These are phyloP conservation scores for Penicillium desertorum DNA, from an alignment of 495 filamentous ascomycete species.

Conservation along the genomic window DNA sequence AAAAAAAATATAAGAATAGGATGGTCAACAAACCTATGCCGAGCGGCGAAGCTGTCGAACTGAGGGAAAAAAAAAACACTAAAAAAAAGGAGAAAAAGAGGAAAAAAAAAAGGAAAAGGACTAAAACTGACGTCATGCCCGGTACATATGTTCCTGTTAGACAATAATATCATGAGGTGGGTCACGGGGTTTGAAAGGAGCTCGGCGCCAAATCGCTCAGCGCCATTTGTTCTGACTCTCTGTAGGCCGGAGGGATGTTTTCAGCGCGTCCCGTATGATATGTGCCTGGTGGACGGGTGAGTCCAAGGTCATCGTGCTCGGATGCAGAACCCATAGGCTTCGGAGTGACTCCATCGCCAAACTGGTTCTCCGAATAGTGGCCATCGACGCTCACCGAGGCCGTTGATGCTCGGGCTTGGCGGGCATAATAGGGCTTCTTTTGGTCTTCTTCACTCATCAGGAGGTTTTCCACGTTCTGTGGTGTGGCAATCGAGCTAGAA, in stretches of 20 bases:
- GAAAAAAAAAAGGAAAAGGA: conserved; percentile 8
- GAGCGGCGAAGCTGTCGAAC: background rate
- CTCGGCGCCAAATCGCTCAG: background rate
- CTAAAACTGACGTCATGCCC: conserved; percentile 17
- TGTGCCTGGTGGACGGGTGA: background rate
- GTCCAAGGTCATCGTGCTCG: background rate
- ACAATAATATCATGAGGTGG: conserved; percentile 9
- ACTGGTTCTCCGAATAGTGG: background rate
- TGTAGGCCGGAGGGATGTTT: background rate
- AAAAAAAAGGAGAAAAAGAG: conserved; percentile 13
- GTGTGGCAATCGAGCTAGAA: conserved; percentile 66
- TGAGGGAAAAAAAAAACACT: conserved; percentile 9
- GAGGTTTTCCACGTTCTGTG: conserved; percentile 72
- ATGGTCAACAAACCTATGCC: background rate
- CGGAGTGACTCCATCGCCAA: background rate
- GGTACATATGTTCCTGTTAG: conserved; percentile 6
- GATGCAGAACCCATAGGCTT: background rate
- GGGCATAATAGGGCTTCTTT: conserved; percentile 66
- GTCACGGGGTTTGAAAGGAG: background rate
- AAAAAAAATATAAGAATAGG: background rate
- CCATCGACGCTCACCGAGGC: conserved; percentile 10
- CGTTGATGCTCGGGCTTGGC: conserved; percentile 51
- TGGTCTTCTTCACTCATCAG: conserved; percentile 77
- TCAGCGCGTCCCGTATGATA: background rate
- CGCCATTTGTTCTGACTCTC: background rate